Evolutionary conservation across 768 basidiomycete genomes (phyloP), one percentile per base, ranked within the genome.

Genomic region (Lentinula edodes): DNA sequence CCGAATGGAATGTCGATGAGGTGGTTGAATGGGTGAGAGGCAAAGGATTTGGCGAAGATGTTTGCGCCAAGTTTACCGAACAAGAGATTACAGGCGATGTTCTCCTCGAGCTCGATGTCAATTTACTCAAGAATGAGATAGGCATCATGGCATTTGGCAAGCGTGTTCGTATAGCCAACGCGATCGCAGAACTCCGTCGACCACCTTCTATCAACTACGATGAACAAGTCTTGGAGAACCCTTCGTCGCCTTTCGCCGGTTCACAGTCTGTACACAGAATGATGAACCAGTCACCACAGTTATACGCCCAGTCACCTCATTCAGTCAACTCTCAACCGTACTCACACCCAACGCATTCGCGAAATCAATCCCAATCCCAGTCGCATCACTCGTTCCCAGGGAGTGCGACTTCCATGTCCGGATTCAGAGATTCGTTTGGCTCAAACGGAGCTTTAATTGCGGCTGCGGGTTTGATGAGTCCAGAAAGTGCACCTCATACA

Each of bases 41-140:
- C 38, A 93, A 90, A 75, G 91, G 91, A 2, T 97, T 98, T 60
- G 94, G 94, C 64, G 79, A 87, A 52, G 81, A 84, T 51, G 87
- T 95, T 3, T 89, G 89, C 66, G 83, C 86, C 60, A 95, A 91
- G 70, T 98, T 99, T 69, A 85, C 81, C 95, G 96, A 98, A 75
- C 95, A 99, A 85, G 97, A 99, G 76, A 98, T 99, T 58, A 92
- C 95, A 0, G 97, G 97, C 18, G 97, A 99, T 67, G 92, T 98
- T 36, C 84, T 99, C 6, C 86, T 98, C 60, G 96, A 97, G 68
- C 89, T 98, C 62, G 94, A 98, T 64, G 85, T 88, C 59, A 90
- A 89, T 68, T 80, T 97, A 15, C 87, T 99, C 67, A 98, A 98
- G 76, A 80, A 77, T 9, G 95, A 98, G 76, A 89, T 99, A 58